Evolutionary conservation across 768 basidiomycete species (phyloP), one percentile per base, ranked within the genome.

Genomic region (Austroboletus eburneus): DNA sequence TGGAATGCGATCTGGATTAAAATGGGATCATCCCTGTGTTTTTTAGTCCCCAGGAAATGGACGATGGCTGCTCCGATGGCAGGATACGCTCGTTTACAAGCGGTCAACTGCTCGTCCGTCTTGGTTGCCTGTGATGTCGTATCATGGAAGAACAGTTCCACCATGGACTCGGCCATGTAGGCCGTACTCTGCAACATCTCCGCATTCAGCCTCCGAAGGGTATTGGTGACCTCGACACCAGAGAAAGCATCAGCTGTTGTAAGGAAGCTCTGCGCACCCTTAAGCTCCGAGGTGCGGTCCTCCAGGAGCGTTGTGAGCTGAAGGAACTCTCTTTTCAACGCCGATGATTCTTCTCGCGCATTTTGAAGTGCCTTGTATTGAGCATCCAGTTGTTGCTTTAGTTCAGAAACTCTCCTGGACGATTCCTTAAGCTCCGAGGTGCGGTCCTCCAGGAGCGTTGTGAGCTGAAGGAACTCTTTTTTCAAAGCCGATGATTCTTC

Each of bases 111-210:
- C n/a, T 59, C 60, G 10, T 54, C 49, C 2, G 52, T 48, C 42
- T 51, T 56, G 39, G 48, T 45, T 1, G 25, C 51, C 41, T 35
- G 51, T 1, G 21, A 32, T 22, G 32, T 29, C 12, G 24, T 20
- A 30, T 57, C 62, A 13, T 64, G 60, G 9, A 57, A 61, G 59
- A 73, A 72, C 1, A 67, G 41, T 39, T 77, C 76, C 2, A 74
- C 69, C 46, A 79, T 67, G 27, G 69, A 56, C 46, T 78, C 77
- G 2, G 77, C 70, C 46, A 79, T 69, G 45, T 64, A 68, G 0
- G 74, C 72, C 2, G 77, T 73, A 14, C 69, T 70, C 53, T 80
- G 76, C 25, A 69, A 69, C 24, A 78, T 73, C 48, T 72, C 71
- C 7, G 72, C 59, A 41, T 79, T 75, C n/a, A 81, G 57, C 14